Base-by-base conservation (phyloP, 208 protist genomes). In the Trichomonas tenax region DNA sequence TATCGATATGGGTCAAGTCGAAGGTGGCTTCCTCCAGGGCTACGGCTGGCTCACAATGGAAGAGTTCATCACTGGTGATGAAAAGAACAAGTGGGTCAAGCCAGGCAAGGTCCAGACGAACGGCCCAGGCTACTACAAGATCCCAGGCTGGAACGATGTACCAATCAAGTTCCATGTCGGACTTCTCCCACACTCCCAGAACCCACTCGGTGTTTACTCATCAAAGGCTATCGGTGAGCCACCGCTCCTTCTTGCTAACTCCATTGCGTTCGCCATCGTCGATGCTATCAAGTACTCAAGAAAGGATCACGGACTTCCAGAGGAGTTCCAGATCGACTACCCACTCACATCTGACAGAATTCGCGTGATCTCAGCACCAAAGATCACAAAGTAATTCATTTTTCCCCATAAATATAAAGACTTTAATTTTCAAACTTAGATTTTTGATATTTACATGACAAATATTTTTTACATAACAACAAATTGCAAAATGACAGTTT, bases 91-190 rank as follows among this genome's bases (percentile, higher is more conserved):
- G 51, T 93, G 86, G 86, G 14, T 93, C 26, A 48, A 51, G 15
- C 86, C 86, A 41, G 97, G 96, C 38, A 14, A 93, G 40, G 88
- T 97, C 1, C 49, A 96, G 88, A 97, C 97, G 0, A 46, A 96
- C 40, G 96, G 96, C 23, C 96, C 96, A 0, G 96, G 96, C 23
- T 96, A 93, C 8, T 98, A 98, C 96, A 98, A 98, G 96, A 96
- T 98, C 34, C 98, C 98, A 58, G 95, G 96, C 17, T 96, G 96
- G 26, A 96, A 97, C 95, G 98, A 99, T 96, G 96, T 98, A 17
- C 98, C 98, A 40, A 23, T 84, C 3, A 86, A 97, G 34, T 98
- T 98, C 81, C 97, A 98, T 96, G 98, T 98, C 26, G 63, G 88
- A n/a, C 96, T 99, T 31, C 48, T 98, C 17, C 82, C 96, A 86